Evolutionary conservation across 352 stramenopile species (phyloP).

Genomic region (Globisporangium cystogenes): DNA sequence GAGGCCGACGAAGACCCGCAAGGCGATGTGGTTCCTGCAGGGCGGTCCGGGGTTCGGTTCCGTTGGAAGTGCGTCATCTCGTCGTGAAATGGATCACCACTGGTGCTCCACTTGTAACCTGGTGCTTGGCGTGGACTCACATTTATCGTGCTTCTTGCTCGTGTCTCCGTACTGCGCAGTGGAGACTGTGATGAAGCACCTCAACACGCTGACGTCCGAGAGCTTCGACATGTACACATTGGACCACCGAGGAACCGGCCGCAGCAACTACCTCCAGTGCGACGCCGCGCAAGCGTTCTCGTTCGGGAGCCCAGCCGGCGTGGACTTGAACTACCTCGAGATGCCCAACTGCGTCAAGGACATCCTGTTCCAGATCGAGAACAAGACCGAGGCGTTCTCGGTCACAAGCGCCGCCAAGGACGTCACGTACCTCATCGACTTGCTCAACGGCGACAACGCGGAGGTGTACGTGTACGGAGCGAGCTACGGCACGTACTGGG

Average conservation of each 20-base stretch:
- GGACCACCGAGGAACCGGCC: slow-evolving; percentile 15
- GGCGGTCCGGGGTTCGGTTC: slow-evolving; percentile 17
- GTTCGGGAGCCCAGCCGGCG: not conserved
- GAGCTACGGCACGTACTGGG: slow-evolving; percentile 24
- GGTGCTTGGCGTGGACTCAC: no score
- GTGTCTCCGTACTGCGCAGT: no score
- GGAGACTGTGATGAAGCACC: slow-evolving; percentile 10
- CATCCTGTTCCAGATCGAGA: slow-evolving; percentile 51
- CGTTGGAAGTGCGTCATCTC: slow-evolving; percentile 8
- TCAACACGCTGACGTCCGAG: not conserved
- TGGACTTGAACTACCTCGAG: not conserved
- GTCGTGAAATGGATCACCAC: not conserved
- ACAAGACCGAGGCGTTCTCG: slow-evolving; percentile 56
- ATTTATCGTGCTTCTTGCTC: no score
- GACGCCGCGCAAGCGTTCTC: slow-evolving; percentile 10
- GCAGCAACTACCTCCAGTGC: slow-evolving; percentile 14
- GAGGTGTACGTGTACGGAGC: slow-evolving; percentile 19
- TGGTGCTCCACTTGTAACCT: not conserved
- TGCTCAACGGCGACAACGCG: not conserved
- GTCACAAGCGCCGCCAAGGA: slow-evolving; percentile 29
- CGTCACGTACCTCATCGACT: slow-evolving; percentile 5
- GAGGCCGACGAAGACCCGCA: not conserved
- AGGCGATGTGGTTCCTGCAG: slow-evolving; percentile 19
- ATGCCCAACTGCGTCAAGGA: slow-evolving; percentile 9
- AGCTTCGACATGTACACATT: slow-evolving; percentile 17